Evolutionary conservation across 2,329 filamentous ascomycete genomes (phyloP).

Genomic region (Ceratocystis papillata): DNA sequence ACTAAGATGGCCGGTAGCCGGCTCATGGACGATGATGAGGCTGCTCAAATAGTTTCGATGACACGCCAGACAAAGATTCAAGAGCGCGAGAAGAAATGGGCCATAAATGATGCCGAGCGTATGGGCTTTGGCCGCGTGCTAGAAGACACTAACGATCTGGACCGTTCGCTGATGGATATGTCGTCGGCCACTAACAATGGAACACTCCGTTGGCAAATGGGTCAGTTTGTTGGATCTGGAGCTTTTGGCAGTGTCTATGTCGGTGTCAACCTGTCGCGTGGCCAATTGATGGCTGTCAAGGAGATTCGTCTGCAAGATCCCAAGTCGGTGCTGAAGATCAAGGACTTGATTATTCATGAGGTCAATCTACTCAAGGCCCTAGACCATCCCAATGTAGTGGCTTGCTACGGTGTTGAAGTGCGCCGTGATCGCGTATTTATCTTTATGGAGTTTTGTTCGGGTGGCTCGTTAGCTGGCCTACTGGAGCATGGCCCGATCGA

Average conservation of each 20-base stretch:
- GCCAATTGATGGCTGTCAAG: conserved; percentile 95
- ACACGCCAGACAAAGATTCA: conserved; percentile 63
- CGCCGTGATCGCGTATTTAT: conserved; percentile 99
- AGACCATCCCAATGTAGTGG: conserved; percentile 94
- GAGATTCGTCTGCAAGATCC: conserved; percentile 90
- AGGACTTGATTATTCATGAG: conserved; percentile 87
- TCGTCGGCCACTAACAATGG: conserved; percentile 92
- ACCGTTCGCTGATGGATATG: conserved; percentile 84
- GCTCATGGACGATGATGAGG: conserved; percentile 69
- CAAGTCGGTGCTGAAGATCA: conserved; percentile 87
- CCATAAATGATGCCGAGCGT: conserved; percentile 70
- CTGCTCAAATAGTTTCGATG: conserved; percentile 59
- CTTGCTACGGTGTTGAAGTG: conserved; percentile 95
- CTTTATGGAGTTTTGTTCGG: conserved; percentile 99
- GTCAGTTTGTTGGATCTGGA: conserved; percentile 93
- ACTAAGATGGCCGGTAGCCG: conserved; percentile 65
- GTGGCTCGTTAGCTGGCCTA: conserved; percentile 78
- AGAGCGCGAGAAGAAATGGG: conserved; percentile 66
- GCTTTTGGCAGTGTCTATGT: conserved; percentile 97
- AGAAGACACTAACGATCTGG: conserved; percentile 90
- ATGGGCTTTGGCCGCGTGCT: conserved; percentile 82
- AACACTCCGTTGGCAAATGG: conserved; percentile 94
- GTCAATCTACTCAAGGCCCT: conserved; percentile 93
- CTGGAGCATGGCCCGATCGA: conserved; percentile 94
- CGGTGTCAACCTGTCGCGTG: conserved; percentile 92